phyloP scores from a whole-genome alignment of 805 yeast genomes.

The Wickerhamia fluorescens region DNA sequence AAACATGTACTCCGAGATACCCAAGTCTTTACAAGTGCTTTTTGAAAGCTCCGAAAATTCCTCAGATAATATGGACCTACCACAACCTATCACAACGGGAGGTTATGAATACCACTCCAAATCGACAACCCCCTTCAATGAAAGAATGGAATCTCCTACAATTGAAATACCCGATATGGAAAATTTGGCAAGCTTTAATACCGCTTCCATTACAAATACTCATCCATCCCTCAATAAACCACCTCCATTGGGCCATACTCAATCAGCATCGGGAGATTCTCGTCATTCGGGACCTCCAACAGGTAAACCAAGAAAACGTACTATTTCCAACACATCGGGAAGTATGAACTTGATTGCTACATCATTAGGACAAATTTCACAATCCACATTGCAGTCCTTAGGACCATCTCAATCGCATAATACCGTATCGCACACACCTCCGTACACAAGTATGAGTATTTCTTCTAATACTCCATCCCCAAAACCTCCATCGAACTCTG shows the following conservation, averaged over 20 bases:
- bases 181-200: constrained; percentile 19
- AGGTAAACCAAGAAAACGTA: constrained; percentile 3
- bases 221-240: constrained; percentile 31
- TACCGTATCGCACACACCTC: constrained; percentile 35
- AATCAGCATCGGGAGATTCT: constrained; percentile 37
- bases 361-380: not conserved
- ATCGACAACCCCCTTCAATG: constrained; percentile 12
- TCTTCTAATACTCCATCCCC: constrained; percentile 32
- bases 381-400: too few relatives aligned
- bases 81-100: constrained; percentile 1
- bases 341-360: constrained; percentile 3
- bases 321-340: constrained; percentile 2
- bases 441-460: constrained; percentile 31
- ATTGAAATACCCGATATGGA: constrained; percentile 69
- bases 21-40: constrained; percentile 62
- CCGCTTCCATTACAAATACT: constrained; percentile 3
- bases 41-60: constrained; percentile 45
- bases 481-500: constrained; percentile 19
- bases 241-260: constrained; percentile 36
- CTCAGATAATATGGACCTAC: not conserved
- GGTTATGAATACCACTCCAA: constrained; percentile 7
- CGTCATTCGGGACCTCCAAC: constrained; percentile 14
- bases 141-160: constrained; percentile 48
- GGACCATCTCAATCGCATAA: constrained; percentile 8
- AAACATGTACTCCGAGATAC: constrained; percentile 42